Conservation (phyloP, 2,329 filamentous ascomycete species). For the Biscogniauxia marginata region DNA sequence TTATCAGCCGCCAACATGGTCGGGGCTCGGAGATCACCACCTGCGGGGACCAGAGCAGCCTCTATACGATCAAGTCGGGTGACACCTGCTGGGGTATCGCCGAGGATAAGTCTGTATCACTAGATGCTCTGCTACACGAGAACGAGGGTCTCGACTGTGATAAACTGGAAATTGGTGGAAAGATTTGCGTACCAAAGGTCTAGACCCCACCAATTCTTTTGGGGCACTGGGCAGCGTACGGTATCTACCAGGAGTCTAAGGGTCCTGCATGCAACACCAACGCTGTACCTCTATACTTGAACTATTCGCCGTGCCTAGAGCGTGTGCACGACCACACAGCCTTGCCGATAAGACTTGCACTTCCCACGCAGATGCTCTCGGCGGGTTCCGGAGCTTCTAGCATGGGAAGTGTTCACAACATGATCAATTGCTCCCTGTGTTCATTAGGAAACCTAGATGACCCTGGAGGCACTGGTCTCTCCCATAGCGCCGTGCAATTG, state of each 20-base stretch:
- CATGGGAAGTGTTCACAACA: background rate
- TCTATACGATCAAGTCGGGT: constrained; percentile 43
- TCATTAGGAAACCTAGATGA: background rate
- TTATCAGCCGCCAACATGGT: constrained; percentile 36
- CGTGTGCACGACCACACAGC: no score
- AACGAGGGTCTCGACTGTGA: constrained; percentile 51
- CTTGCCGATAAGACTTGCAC: background rate
- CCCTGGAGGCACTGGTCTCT: background rate
- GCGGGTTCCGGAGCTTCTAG: background rate
- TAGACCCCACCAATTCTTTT: constrained; percentile 3
- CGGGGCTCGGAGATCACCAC: constrained; percentile 15
- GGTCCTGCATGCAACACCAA: background rate
- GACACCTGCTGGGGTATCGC: constrained; percentile 56
- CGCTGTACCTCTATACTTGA: no score
- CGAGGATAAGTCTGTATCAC: constrained; percentile 38
- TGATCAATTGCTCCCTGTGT: background rate
- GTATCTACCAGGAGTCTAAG: background rate
- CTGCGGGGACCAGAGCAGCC: constrained; percentile 32
- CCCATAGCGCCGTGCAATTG: background rate
- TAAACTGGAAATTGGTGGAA: constrained; percentile 39
- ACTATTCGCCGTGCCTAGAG: no score
- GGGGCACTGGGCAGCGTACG: no score
- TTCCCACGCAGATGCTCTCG: background rate
- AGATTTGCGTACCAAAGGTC: constrained; percentile 44
- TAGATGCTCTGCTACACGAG: constrained; percentile 45